Percentiles rank a stretch among this genome's conserved stretches.
These are phyloP conservation scores for Phialophora verrucosa DNA, from an alignment of 2,329 filamentous ascomycete genomes.

Conservation along the genomic window DNA sequence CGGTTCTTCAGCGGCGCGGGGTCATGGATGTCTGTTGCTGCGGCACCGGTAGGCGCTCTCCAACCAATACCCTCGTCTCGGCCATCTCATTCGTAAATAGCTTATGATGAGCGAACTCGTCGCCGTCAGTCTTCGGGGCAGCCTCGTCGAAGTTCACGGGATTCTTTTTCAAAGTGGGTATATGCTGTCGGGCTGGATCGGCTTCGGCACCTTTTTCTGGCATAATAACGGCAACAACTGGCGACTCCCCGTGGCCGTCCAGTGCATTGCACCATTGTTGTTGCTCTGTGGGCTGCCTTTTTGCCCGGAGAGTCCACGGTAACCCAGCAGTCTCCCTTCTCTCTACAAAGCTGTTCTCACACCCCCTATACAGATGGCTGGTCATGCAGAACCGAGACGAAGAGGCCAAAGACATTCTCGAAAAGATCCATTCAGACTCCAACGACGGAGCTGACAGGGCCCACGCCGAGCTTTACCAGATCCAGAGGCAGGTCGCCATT, in stretches of 20 bases:
- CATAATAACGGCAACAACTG: conserved; percentile 3
- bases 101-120: conserved; percentile 24
- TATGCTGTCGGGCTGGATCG: conserved; percentile 16
- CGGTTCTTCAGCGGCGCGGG: conserved; percentile 22
- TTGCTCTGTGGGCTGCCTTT: conserved; percentile 32
- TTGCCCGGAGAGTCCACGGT: conserved; percentile 35
- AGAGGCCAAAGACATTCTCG: conserved; percentile 30
- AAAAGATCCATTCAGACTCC: not conserved
- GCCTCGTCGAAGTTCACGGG: conserved; percentile 16
- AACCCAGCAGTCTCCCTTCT: not conserved
- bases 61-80: no score
- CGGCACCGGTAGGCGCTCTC: conserved; percentile 10
- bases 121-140: conserved; percentile 21
- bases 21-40: conserved; percentile 15
- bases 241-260: conserved; percentile 16
- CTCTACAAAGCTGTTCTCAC: not conserved
- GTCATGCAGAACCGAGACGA: conserved; percentile 38
- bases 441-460: not conserved
- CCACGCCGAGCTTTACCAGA: conserved; percentile 32
- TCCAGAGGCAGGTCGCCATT: conserved; percentile 29
- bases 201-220: conserved; percentile 19
- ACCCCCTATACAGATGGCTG: conserved; percentile 21
- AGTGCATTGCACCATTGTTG: conserved; percentile 22
- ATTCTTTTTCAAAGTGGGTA: conserved; percentile 16
- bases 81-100: not conserved